phyloP scores from a whole-genome alignment of 2,329 filamentous ascomycete genomes.

The Phialemonium atrogriseum region DNA sequence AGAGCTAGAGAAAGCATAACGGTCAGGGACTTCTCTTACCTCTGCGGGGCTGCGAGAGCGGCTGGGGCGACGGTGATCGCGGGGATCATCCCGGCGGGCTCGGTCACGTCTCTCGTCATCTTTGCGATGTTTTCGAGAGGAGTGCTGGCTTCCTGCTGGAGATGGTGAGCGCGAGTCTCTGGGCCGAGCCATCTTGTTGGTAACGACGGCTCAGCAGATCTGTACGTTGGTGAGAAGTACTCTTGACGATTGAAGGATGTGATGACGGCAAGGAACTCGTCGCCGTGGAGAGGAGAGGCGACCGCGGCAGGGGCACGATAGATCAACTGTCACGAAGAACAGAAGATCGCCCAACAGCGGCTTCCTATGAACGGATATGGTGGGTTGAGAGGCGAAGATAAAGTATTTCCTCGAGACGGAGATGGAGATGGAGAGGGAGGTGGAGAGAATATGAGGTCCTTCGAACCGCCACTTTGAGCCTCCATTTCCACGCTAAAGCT shows the following conservation, averaged over 20 bases:
- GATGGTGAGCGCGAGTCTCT: conserved; percentile 79
- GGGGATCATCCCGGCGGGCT: conserved; percentile 37
- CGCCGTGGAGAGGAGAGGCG: too few relatives aligned
- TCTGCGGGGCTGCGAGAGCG: conserved; percentile 54
- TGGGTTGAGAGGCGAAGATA: too few relatives aligned
- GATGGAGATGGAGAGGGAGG: too few relatives aligned
- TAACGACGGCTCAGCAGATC: conserved; percentile 21
- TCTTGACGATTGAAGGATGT: too few relatives aligned
- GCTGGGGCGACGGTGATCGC: conserved; percentile 37
- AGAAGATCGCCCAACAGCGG: too few relatives aligned
- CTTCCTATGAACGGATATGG: too few relatives aligned
- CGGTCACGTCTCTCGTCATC: conserved; percentile 49
- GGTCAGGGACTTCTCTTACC: conserved; percentile 35
- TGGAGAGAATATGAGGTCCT: too few relatives aligned
- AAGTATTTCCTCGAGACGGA: too few relatives aligned
- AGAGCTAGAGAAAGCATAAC: conserved; percentile 14
- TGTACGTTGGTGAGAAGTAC: conserved; percentile 22
- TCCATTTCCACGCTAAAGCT: too few relatives aligned
- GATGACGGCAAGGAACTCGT: conserved; percentile 6
- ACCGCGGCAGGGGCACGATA: too few relatives aligned
- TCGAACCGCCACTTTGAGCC: too few relatives aligned
- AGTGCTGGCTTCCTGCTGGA: conserved; percentile 83
- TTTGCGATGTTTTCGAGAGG: conserved; percentile 60
- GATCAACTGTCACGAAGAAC: too few relatives aligned
- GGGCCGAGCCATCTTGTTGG: conserved; percentile 48